Base-by-base conservation (phyloP, 2,329 filamentous ascomycete genomes). In the Capronia americana region DNA sequence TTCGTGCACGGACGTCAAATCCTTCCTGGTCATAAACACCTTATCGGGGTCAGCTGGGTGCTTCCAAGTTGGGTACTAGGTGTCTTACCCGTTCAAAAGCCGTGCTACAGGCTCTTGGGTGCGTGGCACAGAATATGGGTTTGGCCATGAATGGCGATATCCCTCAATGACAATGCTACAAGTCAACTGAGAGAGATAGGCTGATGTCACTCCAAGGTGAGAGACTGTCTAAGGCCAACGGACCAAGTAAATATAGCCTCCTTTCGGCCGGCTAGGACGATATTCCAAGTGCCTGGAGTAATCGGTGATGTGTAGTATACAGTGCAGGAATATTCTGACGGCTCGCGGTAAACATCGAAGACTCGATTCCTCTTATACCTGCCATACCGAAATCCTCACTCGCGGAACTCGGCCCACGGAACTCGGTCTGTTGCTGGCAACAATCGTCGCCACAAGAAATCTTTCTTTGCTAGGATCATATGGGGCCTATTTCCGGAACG, bases 21-120 rank as follows among this genome's bases (percentile, higher is more conserved):
- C 90, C 73, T 87, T 87, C 72, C 92, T 90, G 73, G 93, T 97
- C 94, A 98, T 97, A 79, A 99, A 98, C 71, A 98, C 93, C 92
- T 95, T 57, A 72, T 48, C 58, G 54, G 44, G 38, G 62, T 69
- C 63, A 71, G 69, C 61, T 41, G 26, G 26, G 34, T 26, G 50
- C 20, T 54, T 30, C 44, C 14, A 26, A 23, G 38, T 28, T 28
- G 46, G 32, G 23, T 30, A 64, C 12, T 50, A 46, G 55, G 61
- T 30, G 34, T 34, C 50, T 32, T 62, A 96, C 94, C 79, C 94
- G 86, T 84, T 99, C 95, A 82, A 98, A 99, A 32, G 95, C 95
- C 57, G 95, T 98, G 64, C 93, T 97, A 83, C 93, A 97, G 71
- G 94, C 92, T 79, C 95, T 86, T 41, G 95, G 95, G 80, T 98